These are phyloP conservation scores for Coniochaeta sp. DNA, from an alignment of 2,329 filamentous ascomycete species.

Conservation along the genomic window DNA sequence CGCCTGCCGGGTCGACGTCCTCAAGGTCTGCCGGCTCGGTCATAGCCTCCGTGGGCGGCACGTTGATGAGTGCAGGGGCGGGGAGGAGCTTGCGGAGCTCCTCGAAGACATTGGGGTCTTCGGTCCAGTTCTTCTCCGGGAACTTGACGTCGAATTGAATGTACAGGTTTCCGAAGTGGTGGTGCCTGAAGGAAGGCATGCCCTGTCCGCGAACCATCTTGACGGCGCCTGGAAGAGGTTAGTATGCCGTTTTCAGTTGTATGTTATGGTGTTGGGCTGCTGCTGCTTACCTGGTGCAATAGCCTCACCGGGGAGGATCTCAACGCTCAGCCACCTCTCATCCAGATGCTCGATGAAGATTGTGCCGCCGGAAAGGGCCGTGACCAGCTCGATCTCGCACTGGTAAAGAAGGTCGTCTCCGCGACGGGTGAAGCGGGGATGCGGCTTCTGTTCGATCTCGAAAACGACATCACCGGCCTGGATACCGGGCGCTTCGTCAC, in stretches of 20 bases:
- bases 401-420: conserved; percentile 95
- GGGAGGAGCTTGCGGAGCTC: conserved; percentile 82
- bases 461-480: conserved; percentile 95
- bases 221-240: conserved; percentile 58
- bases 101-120: conserved; percentile 63
- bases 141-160: conserved; percentile 98
- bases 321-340: conserved; percentile 91
- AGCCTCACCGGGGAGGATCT: conserved; percentile 89
- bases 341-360: conserved; percentile 95
- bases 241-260: conserved; percentile 5
- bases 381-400: conserved; percentile 91
- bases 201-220: conserved; percentile 95
- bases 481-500: conserved; percentile 89
- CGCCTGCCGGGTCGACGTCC: conserved; percentile 67
- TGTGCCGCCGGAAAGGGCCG: conserved; percentile 83
- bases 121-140: conserved; percentile 68
- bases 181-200: conserved; percentile 94
- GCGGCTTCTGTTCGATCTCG: conserved; percentile 99
- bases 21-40: conserved; percentile 84
- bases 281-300: conserved; percentile 73
- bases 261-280: background rate
- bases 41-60: conserved; percentile 79
- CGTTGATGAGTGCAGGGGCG: conserved; percentile 51
- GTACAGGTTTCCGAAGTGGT: conserved; percentile 93
- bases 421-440: conserved; percentile 88